Base-by-base conservation (phyloP, 768 basidiomycete genomes). In the Boletellus ananiceps region DNA sequence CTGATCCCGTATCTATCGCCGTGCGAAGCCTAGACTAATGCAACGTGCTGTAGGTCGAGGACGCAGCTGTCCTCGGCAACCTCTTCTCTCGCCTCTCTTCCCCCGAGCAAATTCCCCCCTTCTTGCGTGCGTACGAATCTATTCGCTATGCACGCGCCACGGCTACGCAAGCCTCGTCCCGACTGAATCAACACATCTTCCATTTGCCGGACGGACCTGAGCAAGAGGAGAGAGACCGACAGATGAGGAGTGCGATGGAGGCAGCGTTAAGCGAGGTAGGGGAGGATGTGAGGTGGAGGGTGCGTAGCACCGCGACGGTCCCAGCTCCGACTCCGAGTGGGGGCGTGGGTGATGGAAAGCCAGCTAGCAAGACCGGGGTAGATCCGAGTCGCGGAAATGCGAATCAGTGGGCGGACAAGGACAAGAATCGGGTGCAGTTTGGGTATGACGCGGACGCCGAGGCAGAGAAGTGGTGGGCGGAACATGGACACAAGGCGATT, bases 381-480 rank as follows among this genome's bases (percentile, higher is more conserved):
- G 45, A 50, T 7, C 32, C 29, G 6, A 39, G n/a, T 18, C 52
- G 40, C 21, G 68, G 69, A 21, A 79, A 74, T 54, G 67, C 71
- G 48, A 82, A 82, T 52, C 72, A 79, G 52, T 82, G 81, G 81
- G 79, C 80, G 5, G 81, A 83, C 59, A 72, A 69, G 57, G 64
- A 60, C 44, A 80, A 79, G 71, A 81, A 64, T 45, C 49, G 40
- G 32, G 55, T 54, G 5, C 74, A 77, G 56, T 83, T 81, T 62
- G 69, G 71, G 13, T 81, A 82, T 51, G 80, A 82, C 49, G 77
- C 79, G 0, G 79, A 82, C 39, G 62, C 23, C 9, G 78, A 67
- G 32, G 79, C 73, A 6, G 76, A 81, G 39, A 57, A 57, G 47
- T 83, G 80, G 77, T 80, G 77, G 78, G 50, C 36, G 1, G 61